A percentile compares a stretch with the other conserved stretches of the same genome.
phyloP scores from a whole-genome alignment of 352 stramenopile genomes.

The Phytophthora foliorum region DNA sequence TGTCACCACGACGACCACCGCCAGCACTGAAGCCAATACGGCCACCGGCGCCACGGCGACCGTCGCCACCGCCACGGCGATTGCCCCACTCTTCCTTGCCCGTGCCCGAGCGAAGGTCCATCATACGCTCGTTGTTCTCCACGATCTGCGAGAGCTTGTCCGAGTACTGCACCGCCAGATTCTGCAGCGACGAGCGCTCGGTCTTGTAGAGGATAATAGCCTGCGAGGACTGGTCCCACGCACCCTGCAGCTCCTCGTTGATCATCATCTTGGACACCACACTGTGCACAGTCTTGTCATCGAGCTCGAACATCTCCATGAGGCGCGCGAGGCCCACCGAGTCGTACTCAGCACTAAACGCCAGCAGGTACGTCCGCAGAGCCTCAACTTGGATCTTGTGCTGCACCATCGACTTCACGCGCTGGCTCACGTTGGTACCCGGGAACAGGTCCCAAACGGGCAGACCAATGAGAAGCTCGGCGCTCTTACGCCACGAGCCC shows the following conservation, averaged over 20 bases:
- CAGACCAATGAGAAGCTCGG: slow-evolving; percentile 88
- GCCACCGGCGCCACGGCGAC: slow-evolving; percentile 48
- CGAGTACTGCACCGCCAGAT: slow-evolving; percentile 96
- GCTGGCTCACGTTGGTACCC: slow-evolving; percentile 78
- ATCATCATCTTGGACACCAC: slow-evolving; percentile 99
- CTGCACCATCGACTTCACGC: slow-evolving; percentile 93
- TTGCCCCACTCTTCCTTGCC: slow-evolving; percentile 77
- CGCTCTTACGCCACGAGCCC: slow-evolving; percentile 96
- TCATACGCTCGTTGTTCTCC: slow-evolving; percentile 92
- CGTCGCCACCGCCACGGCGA: slow-evolving; percentile 53
- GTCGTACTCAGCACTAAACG: slow-evolving; percentile 97
- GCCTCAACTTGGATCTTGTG: slow-evolving; percentile 97
- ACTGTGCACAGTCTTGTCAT: slow-evolving; percentile 96
- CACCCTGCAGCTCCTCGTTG: slow-evolving; percentile 97
- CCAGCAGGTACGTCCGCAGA: slow-evolving; percentile 97
- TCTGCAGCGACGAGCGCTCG: slow-evolving; percentile 95
- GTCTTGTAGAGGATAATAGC: slow-evolving; percentile 97
- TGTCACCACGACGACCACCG: slow-evolving; percentile 53
- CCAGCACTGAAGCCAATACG: slow-evolving; percentile 50
- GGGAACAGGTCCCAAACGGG: slow-evolving; percentile 97
- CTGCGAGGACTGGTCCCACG: slow-evolving; percentile 98
- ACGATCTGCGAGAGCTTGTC: slow-evolving; percentile 94
- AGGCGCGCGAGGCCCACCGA: slow-evolving; percentile 95
- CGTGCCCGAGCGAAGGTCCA: slow-evolving; percentile 80
- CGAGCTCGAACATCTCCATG: slow-evolving; percentile 98